phyloP scores from a whole-genome alignment of 129 eudicot species.

The Centaurea solstitialis region DNA sequence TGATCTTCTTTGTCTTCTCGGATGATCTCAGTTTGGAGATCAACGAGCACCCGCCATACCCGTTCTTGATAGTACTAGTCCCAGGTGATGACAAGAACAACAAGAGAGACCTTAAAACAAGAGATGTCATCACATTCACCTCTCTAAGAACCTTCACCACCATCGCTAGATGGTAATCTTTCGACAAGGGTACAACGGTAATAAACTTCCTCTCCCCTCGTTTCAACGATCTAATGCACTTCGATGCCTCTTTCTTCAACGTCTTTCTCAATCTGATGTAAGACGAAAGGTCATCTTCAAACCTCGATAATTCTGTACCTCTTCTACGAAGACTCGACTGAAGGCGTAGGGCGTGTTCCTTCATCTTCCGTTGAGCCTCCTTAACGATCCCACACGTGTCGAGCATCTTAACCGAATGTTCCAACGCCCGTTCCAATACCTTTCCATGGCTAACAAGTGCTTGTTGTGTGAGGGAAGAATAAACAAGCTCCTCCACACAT shows the following conservation, averaged over 20 bases:
- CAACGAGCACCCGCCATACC: constrained; percentile 36
- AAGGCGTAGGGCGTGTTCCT: constrained; percentile 35
- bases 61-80: constrained; percentile 13
- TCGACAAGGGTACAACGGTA: constrained; percentile 20
- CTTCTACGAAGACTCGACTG: constrained; percentile 53
- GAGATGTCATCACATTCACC: constrained; percentile 32
- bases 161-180: constrained; percentile 36
- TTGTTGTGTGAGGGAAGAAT: constrained; percentile 40
- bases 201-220: constrained; percentile 30
- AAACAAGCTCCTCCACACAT: constrained; percentile 50
- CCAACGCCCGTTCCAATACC: constrained; percentile 51
- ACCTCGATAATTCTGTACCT: constrained; percentile 17
- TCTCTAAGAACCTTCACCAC: constrained; percentile 41
- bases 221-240: constrained; percentile 38
- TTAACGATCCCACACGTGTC: constrained; percentile 50
- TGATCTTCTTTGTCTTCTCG: constrained; percentile 23
- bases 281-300: constrained; percentile 24
- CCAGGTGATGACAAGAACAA: constrained; percentile 43
- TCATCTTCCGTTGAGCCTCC: constrained; percentile 42
- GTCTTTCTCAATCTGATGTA: constrained; percentile 41
- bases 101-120: constrained; percentile 31
- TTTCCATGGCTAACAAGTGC: constrained; percentile 28
- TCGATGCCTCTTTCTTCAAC: constrained; percentile 38
- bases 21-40: constrained; percentile 35
- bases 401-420: constrained; percentile 46